Conservation (phyloP, 169 alveolate genomes). For the Plasmodium knowlesi region DNA sequence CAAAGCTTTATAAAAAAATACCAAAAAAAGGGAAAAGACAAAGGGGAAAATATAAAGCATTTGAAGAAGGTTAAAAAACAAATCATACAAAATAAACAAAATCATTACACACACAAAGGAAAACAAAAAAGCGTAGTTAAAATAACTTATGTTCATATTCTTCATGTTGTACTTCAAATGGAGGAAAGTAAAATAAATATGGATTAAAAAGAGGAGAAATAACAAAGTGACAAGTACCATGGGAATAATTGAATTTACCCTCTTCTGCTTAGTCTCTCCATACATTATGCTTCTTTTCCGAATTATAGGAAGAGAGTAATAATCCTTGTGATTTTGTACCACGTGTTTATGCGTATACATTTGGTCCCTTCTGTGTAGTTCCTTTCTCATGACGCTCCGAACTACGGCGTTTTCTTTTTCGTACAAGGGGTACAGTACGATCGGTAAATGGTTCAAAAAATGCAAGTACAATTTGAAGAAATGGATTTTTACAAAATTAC, state of each 20-base stretch:
- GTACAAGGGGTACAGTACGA: constrained; percentile 13
- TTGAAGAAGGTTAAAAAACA: constrained; percentile 33
- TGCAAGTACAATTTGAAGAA: constrained; percentile 28
- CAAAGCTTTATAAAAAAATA: constrained; percentile 46
- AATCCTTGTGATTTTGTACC: constrained; percentile 9
- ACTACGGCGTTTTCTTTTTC: neutral
- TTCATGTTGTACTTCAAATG: constrained; percentile 39
- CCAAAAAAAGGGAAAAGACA: constrained; percentile 28
- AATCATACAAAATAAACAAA: constrained; percentile 47
- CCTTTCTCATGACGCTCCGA: neutral
- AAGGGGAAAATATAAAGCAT: constrained; percentile 15
- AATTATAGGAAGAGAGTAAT: constrained; percentile 42
- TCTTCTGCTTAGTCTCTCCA: neutral
- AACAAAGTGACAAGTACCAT: constrained; percentile 8
- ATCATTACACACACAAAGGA: constrained; percentile 26
- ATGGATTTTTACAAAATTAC: neutral
- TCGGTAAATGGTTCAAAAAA: constrained; percentile 32
- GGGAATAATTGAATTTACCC: neutral
- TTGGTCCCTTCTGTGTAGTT: neutral
- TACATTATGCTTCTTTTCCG: neutral
- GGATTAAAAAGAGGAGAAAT: constrained; percentile 14
- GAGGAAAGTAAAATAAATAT: constrained; percentile 34
- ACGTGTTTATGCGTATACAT: constrained; percentile 13
- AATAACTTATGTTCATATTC: constrained; percentile 16
- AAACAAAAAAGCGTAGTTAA: constrained; percentile 34